Evolutionary conservation across 2,329 filamentous ascomycete species (phyloP), one percentile per base, ranked within the genome.

Genomic region (Tricladium varicosporioides): DNA sequence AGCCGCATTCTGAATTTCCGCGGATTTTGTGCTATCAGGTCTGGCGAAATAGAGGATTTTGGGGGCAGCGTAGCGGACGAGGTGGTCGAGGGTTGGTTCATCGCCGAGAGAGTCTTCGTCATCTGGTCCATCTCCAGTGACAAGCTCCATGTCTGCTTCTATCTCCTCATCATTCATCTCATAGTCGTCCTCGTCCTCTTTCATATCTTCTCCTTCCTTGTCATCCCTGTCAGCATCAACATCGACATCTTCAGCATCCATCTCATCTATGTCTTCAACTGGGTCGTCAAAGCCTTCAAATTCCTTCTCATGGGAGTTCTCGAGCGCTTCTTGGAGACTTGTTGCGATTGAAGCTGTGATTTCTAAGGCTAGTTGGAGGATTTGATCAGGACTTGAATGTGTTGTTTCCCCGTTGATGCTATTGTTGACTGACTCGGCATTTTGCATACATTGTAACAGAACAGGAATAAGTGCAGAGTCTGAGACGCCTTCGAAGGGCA

Each of bases 261-360:
- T 70, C 22, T 65, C 62, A 9, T 55, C 58, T 11, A 18, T 13
- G 43, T 60, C 49, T 14, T 49, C 42, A 43, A 54, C 18, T 2
- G 63, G 64, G 36, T 69, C 63, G n/a, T 69, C 68, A 42, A 75
- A 68, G 0, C 72, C 76, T 16, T 74, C 74, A 63, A 73, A 74
- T 46, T 73, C 71, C 52, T 75, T 72, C 31, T 73, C 71, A 19
- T 69, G 68, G 14, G 72, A 75, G 57, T 77, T 76, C 43, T 78
- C 76, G 44, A 81, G 67, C 5, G 79, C 77, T 33, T 78, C 74
- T 64, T 81, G 79, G 11, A 87, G 73, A 47, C 75, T 77, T 2
- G 83, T 86, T 44, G 83, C 84, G 48, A 88, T 87, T 5, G 84
- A 84, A 3, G 84, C 85, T 0, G 87, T 74, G 14, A 85, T 81